Conservation (phyloP, 2,329 filamentous ascomycete species). For the Neophaeococcomyces aloes region DNA sequence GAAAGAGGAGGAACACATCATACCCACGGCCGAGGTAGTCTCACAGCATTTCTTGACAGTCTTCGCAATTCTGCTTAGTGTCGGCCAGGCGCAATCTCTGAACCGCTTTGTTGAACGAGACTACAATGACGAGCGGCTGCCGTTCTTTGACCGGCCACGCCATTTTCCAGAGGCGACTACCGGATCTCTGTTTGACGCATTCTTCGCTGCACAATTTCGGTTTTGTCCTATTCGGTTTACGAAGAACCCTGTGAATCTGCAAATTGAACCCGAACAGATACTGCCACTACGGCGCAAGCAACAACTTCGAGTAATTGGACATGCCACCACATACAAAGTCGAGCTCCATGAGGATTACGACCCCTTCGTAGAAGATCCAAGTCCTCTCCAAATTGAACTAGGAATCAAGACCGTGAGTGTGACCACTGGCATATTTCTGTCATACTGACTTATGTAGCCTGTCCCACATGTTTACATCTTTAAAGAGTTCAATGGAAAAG, state of each 20-base stretch:
- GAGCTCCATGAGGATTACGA: slow-evolving; percentile 23
- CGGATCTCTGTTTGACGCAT: slow-evolving; percentile 18
- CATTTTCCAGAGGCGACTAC: slow-evolving; percentile 14
- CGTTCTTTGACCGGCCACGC: slow-evolving; percentile 6
- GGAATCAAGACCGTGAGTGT: background rate
- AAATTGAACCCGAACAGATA: slow-evolving; percentile 19
- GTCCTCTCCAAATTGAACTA: background rate
- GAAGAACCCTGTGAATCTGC: slow-evolving; percentile 15
- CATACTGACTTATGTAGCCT: background rate
- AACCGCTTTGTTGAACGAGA: slow-evolving; percentile 1
- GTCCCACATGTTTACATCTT: background rate
- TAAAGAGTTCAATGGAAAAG: background rate
- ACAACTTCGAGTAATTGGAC: slow-evolving; percentile 13
- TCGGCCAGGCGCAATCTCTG: background rate
- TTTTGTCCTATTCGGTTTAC: slow-evolving; percentile 22
- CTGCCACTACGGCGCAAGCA: slow-evolving; percentile 23
- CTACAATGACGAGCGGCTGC: slow-evolving; percentile 1
- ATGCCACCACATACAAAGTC: slow-evolving; percentile 18
- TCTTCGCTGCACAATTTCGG: slow-evolving; percentile 23
- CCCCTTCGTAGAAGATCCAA: background rate
- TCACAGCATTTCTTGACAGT: background rate
- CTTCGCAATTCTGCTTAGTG: slow-evolving; percentile 1
- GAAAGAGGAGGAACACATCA: slow-evolving; percentile 1
- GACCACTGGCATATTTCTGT: no score
- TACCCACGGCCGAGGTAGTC: background rate